These are phyloP conservation scores for Ogataea siamensis DNA, from an alignment of 805 yeast genomes.

Conservation along the genomic window DNA sequence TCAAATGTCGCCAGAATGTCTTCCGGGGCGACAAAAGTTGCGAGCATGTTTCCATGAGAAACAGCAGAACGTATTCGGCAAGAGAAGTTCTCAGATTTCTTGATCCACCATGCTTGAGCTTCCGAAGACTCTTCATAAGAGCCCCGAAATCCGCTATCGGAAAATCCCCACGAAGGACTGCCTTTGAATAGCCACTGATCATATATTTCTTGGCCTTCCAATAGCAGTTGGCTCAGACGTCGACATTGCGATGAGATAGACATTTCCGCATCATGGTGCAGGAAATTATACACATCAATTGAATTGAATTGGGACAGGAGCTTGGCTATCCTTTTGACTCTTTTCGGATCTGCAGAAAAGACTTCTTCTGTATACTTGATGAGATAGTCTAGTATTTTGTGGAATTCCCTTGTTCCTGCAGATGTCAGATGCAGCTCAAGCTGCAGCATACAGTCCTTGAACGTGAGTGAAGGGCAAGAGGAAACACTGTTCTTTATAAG, in stretches of 20 bases:
- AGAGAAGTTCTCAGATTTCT: conserved; percentile 38
- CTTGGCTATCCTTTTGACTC: conserved; percentile 34
- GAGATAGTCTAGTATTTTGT: conserved; percentile 35
- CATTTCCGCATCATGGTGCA: conserved; percentile 37
- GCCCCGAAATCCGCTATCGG: conserved; percentile 22
- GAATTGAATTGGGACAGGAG: conserved; percentile 47
- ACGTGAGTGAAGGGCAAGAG: conserved; percentile 27
- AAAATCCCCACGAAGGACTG: conserved; percentile 32
- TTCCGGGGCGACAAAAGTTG: conserved; percentile 36
- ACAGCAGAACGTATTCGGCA: conserved; percentile 33
- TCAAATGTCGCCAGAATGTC: conserved; percentile 4
- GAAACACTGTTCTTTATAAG: conserved; percentile 42
- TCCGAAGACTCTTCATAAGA: conserved; percentile 33
- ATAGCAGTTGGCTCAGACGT: conserved; percentile 38
- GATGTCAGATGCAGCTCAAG: conserved; percentile 50
- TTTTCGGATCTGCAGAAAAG: conserved; percentile 13
- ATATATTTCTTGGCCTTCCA: conserved; percentile 33
- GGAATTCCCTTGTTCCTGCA: conserved; percentile 41
- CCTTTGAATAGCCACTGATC: conserved; percentile 45
- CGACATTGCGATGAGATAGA: conserved; percentile 51
- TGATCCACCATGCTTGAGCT: conserved; percentile 43
- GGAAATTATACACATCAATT: conserved; percentile 45
- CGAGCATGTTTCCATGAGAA: conserved; percentile 31
- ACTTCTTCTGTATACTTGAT: conserved; percentile 32
- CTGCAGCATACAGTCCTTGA: conserved; percentile 32